Base-by-base conservation (phyloP, 768 basidiomycete species). In the Asterophora lycoperdoides region DNA sequence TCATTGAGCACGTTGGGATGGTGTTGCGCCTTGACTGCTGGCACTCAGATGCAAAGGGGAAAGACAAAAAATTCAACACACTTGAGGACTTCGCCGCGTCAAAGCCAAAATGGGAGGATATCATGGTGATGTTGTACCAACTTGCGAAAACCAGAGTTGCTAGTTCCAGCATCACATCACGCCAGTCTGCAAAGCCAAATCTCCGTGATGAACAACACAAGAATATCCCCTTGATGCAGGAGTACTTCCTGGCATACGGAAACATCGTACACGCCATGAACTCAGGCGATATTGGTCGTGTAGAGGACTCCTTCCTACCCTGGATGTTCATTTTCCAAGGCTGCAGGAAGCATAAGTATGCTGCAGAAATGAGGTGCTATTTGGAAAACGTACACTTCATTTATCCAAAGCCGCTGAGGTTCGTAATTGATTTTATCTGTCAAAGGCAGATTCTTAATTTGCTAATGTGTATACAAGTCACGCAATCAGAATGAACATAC, bases 211-310 rank as follows among this genome's bases (percentile, higher is more conserved):
- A n/a, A n/a, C n/a, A n/a, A n/a, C n/a, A n/a, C n/a, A n/a, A n/a
- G n/a, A n/a, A n/a, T n/a, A n/a, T n/a, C n/a, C n/a, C n/a, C n/a
- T n/a, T n/a, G n/a, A n/a, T n/a, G n/a, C n/a, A n/a, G n/a, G n/a
- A n/a, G 23, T 68, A 71, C 19, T 57, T 69, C 7, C 37, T 73
- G 1, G 60, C 75, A 0, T 77, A 77, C 44, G 66, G 71, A 35
- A 73, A 76, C 63, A 0, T 42, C n/a, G n/a, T n/a, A n/a, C n/a
- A n/a, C n/a, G n/a, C n/a, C n/a, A n/a, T 60, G 44, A 54, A 53
- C 56, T 4, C 37, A 10, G 46, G 57, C 1, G 57, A 56, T 35
- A 58, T 58, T 18, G 49, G 52, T 0, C 20, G 39, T 26, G 41
- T 53, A 9, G 40, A 58, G 44, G 20, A 5, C 46, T 29, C 8